Evolutionary conservation across 1,139 yeast genomes (phyloP).

Genomic region (Diutina mesorugosa): DNA sequence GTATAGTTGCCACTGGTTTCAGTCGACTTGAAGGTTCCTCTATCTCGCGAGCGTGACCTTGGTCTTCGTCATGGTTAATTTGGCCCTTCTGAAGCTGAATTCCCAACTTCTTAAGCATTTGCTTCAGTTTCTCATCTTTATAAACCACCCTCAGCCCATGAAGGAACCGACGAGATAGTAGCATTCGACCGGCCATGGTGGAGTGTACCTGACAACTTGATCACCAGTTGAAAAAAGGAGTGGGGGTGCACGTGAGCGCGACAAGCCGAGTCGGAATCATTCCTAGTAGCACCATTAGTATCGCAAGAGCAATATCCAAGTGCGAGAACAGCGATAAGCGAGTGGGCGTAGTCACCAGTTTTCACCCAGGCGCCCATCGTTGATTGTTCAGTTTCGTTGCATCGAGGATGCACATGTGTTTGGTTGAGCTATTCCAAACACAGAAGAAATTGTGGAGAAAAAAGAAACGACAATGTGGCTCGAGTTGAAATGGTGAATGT

Average conservation of each 20-base stretch:
- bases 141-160: background rate
- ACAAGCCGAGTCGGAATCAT: background rate
- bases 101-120: background rate
- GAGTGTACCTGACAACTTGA: background rate
- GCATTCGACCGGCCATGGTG: background rate
- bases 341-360: background rate
- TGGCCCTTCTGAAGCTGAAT: background rate
- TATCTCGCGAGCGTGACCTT: background rate
- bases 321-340: too few species aligned
- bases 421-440: too few species aligned
- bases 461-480: background rate
- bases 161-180: background rate
- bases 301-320: too few species aligned
- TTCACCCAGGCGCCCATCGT: background rate
- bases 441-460: background rate
- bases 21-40: background rate
- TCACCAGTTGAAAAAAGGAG: background rate
- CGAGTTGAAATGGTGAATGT: background rate
- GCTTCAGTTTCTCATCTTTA: conserved; percentile 1
- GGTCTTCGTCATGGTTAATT: background rate
- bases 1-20: background rate
- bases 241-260: background rate
- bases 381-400: background rate
- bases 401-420: background rate
- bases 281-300: background rate